Conservation (phyloP, 2,329 filamentous ascomycete species). For the Harringtonia lauricola region DNA sequence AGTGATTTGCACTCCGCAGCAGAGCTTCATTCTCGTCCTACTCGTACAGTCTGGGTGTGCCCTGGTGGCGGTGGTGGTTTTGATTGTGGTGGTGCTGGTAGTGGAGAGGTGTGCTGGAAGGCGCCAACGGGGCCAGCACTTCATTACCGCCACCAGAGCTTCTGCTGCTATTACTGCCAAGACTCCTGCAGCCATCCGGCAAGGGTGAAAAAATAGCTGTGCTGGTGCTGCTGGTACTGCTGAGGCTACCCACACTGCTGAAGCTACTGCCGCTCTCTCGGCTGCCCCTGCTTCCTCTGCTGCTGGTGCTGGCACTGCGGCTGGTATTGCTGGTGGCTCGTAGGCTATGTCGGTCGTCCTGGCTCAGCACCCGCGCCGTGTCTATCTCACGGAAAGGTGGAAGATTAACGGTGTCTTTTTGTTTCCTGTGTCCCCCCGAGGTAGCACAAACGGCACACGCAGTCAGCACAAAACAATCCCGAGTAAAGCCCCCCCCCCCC, state of each 20-base stretch:
- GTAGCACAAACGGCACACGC: not conserved
- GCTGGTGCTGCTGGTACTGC: slow-evolving; percentile 1
- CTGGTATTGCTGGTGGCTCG: not conserved
- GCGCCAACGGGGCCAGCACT: no score
- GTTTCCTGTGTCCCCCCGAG: not conserved
- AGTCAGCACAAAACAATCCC: no score
- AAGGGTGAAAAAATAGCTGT: slow-evolving; percentile 3
- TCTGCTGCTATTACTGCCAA: not conserved
- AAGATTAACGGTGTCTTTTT: slow-evolving; percentile 4
- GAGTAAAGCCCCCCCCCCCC: no score
- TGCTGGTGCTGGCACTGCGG: not conserved
- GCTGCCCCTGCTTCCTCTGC: slow-evolving; percentile 7
- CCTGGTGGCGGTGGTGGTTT: not conserved
- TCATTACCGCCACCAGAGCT: not conserved
- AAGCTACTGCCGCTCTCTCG: slow-evolving; percentile 2
- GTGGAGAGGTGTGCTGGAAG: no score
- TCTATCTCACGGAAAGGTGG: slow-evolving; percentile 10
- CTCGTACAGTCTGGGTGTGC: not conserved
- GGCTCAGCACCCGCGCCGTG: slow-evolving; percentile 5
- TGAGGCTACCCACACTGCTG: not conserved
- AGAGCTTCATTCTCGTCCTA: not conserved
- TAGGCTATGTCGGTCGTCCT: slow-evolving; percentile 1
- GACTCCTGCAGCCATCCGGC: not conserved
- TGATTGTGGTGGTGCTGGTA: not conserved
- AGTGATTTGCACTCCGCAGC: no score